phyloP scores from a whole-genome alignment of 2,329 filamentous ascomycete genomes.

The Elsinoe arachidis region DNA sequence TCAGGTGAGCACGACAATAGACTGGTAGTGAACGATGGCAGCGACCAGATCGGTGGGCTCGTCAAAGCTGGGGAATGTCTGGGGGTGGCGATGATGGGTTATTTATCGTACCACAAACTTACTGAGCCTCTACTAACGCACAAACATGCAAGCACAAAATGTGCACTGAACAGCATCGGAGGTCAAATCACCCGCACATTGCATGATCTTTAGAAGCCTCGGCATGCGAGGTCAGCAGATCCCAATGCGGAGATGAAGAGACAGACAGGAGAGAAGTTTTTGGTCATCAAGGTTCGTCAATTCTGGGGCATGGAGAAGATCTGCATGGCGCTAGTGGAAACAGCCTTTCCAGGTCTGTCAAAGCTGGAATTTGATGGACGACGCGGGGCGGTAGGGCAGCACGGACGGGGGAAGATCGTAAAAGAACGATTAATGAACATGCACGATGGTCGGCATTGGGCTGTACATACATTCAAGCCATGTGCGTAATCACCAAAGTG shows the following conservation, averaged over 20 bases:
- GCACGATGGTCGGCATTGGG: neutral
- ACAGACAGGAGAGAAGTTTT: neutral
- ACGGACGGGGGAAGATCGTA: neutral
- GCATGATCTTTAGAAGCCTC: neutral
- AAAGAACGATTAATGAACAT: slow-evolving; percentile 2
- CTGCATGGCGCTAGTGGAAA: slow-evolving; percentile 6
- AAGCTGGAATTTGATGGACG: neutral
- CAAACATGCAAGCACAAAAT: neutral
- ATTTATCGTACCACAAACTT: neutral
- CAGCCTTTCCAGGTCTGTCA: neutral
- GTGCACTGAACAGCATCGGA: neutral
- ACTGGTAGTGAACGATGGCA: neutral
- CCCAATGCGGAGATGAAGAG: slow-evolving; percentile 7
- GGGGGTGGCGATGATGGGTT: neutral
- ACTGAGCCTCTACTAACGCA: neutral
- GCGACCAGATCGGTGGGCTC: neutral
- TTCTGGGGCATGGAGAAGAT: neutral
- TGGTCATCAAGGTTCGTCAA: neutral
- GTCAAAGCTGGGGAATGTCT: neutral
- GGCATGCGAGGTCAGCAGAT: slow-evolving; percentile 1
- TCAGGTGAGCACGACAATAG: neutral
- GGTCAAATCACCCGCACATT: slow-evolving; percentile 1
- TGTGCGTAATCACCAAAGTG: neutral
- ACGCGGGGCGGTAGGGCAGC: neutral
- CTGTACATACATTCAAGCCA: slow-evolving; percentile 9